Evolutionary conservation across 306 rosid genomes (phyloP), one percentile per base, ranked within the genome.

Genomic region (Quercus ilex): DNA sequence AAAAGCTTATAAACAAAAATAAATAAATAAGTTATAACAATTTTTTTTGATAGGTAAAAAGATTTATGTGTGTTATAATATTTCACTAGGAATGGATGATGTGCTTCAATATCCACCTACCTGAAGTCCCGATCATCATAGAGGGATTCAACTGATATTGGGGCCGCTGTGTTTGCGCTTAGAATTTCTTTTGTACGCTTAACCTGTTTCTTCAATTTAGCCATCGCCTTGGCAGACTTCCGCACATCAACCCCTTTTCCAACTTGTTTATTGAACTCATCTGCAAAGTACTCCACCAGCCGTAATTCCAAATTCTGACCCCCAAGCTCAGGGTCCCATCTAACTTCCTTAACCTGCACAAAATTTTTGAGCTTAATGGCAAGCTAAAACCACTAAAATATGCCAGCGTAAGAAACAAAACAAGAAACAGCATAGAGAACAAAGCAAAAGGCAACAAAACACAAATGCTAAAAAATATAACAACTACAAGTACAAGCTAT

Each of bases 181-280:
- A 95, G 91, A 82, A 95, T 95, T 90, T 95, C 99, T 85, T 95
- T 95, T 58, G 98, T 92, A 41, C 99, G 89, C 70, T 95, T 95
- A 71, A 95, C 99, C 88, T 95, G 98, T 78, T 95, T 95, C 96
- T 93, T 95, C 85, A 95, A 84, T 79, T 95, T 95, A 69, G 98
- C 99, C 97, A 95, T 95, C 38, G 97, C 97, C 89, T 95, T 95
- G 25, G 98, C 92, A 70, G 89, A 88, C 43, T 77, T 91, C 53
- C 99, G 90, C 77, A 95, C 97, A 82, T 95, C 99, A 74, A 93
- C 75, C 71, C 94, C 97, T 60, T 84, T 87, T 49, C 97, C 99
- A 80, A 89, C 90, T 87, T 95, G 94, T 81, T 87, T 86, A 79
- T 95, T 95, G 87, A 95, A 93, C 88, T 95, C 94, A 68, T 84